Evolutionary conservation across 2,329 filamentous ascomycete genomes (phyloP).

Genomic region (Calonectria multiphialidica): DNA sequence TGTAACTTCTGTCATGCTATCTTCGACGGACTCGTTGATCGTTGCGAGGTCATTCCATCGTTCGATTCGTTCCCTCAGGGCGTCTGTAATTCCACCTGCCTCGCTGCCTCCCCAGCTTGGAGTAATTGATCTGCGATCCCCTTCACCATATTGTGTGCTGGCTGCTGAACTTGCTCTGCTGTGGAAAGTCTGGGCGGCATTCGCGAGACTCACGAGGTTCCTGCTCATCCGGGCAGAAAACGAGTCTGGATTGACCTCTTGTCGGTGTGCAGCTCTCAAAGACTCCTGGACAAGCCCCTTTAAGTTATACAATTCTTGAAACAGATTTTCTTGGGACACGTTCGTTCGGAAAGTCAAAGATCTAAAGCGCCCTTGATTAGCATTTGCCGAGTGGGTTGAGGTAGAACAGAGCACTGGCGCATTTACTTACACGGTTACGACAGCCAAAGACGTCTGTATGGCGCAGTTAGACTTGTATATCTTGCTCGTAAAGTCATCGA

Average conservation of each 20-base stretch:
- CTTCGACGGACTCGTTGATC: neutral
- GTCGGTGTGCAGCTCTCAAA: neutral
- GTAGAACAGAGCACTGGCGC: neutral
- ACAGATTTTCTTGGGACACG: neutral
- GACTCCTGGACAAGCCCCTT: neutral
- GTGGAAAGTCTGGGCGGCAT: neutral
- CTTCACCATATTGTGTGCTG: neutral
- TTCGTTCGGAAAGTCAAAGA: neutral
- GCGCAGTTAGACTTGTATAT: neutral
- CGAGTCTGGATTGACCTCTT: neutral
- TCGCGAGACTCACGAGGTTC: neutral
- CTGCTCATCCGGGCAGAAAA: neutral
- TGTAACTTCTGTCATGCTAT: neutral
- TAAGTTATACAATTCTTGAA: neutral
- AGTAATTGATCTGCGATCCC: neutral
- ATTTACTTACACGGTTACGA: neutral
- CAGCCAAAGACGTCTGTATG: neutral
- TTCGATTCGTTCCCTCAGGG: neutral
- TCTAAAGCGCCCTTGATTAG: neutral
- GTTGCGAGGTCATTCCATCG: neutral
- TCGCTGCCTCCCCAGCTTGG: neutral
- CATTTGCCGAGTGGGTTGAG: neutral
- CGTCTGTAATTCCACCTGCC: neutral
- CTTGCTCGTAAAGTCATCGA: neutral
- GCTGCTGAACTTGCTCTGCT: neutral